A percentile compares a stretch with the other conserved stretches of the same genome.
These are phyloP conservation scores for Lenwebbia sp. DNA, from an alignment of 345 rosid species.

Conservation along the genomic window DNA sequence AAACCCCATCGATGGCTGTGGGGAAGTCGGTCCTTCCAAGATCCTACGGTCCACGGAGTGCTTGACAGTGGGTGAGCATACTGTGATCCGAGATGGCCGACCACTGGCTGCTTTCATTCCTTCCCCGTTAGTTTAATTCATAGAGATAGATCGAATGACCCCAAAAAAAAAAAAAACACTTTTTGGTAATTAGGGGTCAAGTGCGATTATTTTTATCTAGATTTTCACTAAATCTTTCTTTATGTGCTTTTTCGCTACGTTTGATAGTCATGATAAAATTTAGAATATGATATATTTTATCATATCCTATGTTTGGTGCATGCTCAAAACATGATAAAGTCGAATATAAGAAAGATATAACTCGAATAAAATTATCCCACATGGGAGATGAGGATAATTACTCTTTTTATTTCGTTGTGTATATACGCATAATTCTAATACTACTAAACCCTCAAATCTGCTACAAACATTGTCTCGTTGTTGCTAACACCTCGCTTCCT, in stretches of 20 bases:
- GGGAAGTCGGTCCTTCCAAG: neutral
- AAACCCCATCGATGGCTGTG: neutral
- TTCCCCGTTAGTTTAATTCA: neutral
- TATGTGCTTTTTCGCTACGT: neutral
- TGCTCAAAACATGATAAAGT: no score
- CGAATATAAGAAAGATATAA: no score
- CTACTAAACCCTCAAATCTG: neutral
- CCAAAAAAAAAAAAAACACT: neutral
- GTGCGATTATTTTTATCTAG: neutral
- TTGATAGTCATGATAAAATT: no score
- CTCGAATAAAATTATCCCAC: no score
- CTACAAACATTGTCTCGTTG: neutral
- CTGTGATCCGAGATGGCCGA: neutral
- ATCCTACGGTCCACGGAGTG: conserved; percentile 1
- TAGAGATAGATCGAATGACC: neutral
- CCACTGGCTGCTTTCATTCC: neutral
- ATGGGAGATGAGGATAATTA: no score
- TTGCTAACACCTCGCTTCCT: neutral
- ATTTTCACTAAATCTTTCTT: neutral
- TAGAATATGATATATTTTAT: no score
- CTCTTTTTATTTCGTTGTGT: no score
- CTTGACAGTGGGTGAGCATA: neutral
- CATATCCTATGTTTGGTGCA: no score
- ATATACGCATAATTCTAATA: no score
- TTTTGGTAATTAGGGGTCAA: neutral